Base-by-base conservation (phyloP, 805 yeast species). In the Yueomyces sinensis region DNA sequence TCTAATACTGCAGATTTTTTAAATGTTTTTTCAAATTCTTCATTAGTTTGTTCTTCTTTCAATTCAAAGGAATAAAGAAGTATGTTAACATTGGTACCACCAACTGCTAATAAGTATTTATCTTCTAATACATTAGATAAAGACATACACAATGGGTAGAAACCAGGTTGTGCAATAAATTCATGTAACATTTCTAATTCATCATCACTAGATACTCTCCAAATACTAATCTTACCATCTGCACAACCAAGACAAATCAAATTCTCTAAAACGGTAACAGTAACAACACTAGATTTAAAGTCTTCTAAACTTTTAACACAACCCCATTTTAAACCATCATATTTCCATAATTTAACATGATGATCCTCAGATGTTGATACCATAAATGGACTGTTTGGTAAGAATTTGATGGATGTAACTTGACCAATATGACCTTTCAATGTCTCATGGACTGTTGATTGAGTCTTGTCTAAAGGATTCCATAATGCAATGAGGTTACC, bases 321-420 rank as follows among this genome's bases (percentile, higher is more conserved):
- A 17, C 48, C 45, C 33, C 50, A 40, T 4, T 30, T 32, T 7
- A 23, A 38, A 0, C 39, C 40, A 1, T 35, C 39, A 24, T 49
- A 58, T 34, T 59, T 55, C 94, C 94, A 83, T 3, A 82, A 49
- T 38, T 63, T 66, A 1, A 83, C 61, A 4, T 58, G 51, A 6
- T 71, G 68, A 47, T 84, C 95, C 41, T 81, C 87, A 3, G 79
- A 70, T 0, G 77, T 73, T 3, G 84, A 70, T 0, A 82, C 61
- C 37, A 83, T 50, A 20, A 45, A 52, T 0, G 63, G 50, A 0
- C 71, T 56, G 2, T 48, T 50, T 1, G 69, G 73, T 15, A 73
- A 47, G 61, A 74, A 75, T 41, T 66, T 67, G 11, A 83, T 83
- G 37, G 78, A 71, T 0, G 86, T 77, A 15, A 86, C 76, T 31